Conservation (phyloP, 805 yeast genomes). For the Candida orba region DNA sequence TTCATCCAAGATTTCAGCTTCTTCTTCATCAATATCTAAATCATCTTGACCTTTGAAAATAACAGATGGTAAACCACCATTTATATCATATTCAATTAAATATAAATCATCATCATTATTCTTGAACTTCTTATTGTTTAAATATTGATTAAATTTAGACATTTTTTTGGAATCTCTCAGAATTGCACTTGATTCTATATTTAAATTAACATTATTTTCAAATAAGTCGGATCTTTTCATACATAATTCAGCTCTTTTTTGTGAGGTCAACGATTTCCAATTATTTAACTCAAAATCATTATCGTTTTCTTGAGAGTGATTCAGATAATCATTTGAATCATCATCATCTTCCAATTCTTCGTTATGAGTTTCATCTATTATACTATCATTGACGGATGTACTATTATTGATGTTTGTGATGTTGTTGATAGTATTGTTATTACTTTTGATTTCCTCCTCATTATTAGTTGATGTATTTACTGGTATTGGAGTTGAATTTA, state of each 20-base stretch:
- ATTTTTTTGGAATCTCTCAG: conserved; percentile 59
- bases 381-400: neutral
- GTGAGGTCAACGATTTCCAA: conserved; percentile 81
- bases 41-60: conserved; percentile 45
- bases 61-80: conserved; percentile 72
- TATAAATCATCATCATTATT: conserved; percentile 38
- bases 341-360: conserved; percentile 28
- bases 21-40: conserved; percentile 37
- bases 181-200: conserved; percentile 62
- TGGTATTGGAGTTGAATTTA: conserved; percentile 1
- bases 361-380: conserved; percentile 17
- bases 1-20: conserved; percentile 35
- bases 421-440: neutral
- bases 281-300: conserved; percentile 71
- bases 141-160: conserved; percentile 41
- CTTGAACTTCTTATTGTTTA: conserved; percentile 19
- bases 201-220: conserved; percentile 43
- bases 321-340: conserved; percentile 33
- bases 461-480: neutral
- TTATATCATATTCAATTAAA: conserved; percentile 77
- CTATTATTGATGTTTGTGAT: neutral
- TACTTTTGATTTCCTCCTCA: too few species aligned
- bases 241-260: conserved; percentile 70
- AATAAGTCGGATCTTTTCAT: conserved; percentile 61
- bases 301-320: conserved; percentile 23